Conservation (phyloP, 2,329 filamentous ascomycete species). For the Ophiostoma ips region DNA sequence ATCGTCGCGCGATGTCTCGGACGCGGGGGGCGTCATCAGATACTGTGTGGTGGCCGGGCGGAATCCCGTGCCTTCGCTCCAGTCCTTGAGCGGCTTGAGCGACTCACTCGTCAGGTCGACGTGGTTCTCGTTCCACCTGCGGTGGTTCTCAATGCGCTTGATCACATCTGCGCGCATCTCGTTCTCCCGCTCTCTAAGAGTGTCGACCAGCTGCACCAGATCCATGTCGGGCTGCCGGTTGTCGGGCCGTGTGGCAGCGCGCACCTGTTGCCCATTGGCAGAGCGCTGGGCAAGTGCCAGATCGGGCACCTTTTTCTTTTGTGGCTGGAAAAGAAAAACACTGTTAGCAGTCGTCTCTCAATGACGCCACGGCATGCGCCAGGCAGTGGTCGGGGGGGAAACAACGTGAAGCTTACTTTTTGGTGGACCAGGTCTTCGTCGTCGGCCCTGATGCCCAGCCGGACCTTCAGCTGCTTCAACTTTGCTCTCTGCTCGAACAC, state of each 20-base stretch:
- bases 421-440: conserved; percentile 93
- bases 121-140: conserved; percentile 81
- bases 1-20: conserved; percentile 30
- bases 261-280: conserved; percentile 49
- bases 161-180: conserved; percentile 72
- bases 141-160: conserved; percentile 74
- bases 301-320: conserved; percentile 56
- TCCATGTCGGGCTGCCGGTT: conserved; percentile 61
- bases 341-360: conserved; percentile 10
- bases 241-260: conserved; percentile 56
- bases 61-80: conserved; percentile 48
- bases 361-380: conserved; percentile 23
- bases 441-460: conserved; percentile 77
- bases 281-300: conserved; percentile 43
- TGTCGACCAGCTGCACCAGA: conserved; percentile 60
- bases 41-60: conserved; percentile 60
- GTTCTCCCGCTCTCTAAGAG: conserved; percentile 67
- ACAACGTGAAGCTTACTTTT: conserved; percentile 58
- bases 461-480: conserved; percentile 79
- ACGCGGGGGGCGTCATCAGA: conserved; percentile 50
- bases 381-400: too few species aligned
- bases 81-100: conserved; percentile 62
- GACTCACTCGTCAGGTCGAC: conserved; percentile 79
- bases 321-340: conserved; percentile 33
- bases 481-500: conserved; percentile 73